These are phyloP conservation scores for Amanita pseudoporphyria DNA, from an alignment of 768 basidiomycete genomes.

Conservation along the genomic window DNA sequence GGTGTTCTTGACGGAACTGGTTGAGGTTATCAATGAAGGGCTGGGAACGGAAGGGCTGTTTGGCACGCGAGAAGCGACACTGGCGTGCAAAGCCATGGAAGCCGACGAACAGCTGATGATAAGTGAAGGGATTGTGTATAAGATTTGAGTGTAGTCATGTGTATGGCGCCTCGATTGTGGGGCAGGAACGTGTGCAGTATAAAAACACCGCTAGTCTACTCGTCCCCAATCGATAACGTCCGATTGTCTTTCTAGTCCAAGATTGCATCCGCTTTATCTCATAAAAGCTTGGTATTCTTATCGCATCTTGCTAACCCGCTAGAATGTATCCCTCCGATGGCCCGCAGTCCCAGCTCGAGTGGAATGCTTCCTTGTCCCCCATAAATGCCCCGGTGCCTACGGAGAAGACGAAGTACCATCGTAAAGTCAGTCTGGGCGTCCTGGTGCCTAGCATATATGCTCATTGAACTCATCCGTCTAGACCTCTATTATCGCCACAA, in stretches of 20 bases:
- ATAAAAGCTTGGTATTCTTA: conserved; percentile 6
- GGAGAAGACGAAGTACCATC: conserved; percentile 73
- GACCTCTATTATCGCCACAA: conserved; percentile 98
- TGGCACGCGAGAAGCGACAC: conserved; percentile 71
- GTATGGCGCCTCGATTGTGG: neutral
- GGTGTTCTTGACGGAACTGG: conserved; percentile 56
- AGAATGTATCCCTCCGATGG: conserved; percentile 50
- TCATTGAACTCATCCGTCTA: conserved; percentile 22
- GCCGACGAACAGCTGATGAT: conserved; percentile 80
- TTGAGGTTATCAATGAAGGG: conserved; percentile 72
- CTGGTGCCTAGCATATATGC: conserved; percentile 3
- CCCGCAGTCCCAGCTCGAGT: conserved; percentile 81
- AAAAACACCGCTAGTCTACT: too few species aligned
- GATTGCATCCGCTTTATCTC: neutral
- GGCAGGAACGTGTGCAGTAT: neutral
- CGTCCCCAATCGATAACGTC: conserved; percentile 19
- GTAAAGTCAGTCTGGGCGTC: conserved; percentile 59
- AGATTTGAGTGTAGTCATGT: conserved; percentile 26
- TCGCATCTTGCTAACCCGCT: conserved; percentile 11
- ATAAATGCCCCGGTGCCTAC: conserved; percentile 60
- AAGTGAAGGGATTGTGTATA: conserved; percentile 81
- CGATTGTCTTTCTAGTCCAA: conserved; percentile 7
- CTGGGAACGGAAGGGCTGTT: conserved; percentile 60
- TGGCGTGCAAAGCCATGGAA: conserved; percentile 66
- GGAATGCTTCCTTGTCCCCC: conserved; percentile 79